Evolutionary conservation across 768 basidiomycete genomes (phyloP).

Genomic region (Pleurotus platypus): DNA sequence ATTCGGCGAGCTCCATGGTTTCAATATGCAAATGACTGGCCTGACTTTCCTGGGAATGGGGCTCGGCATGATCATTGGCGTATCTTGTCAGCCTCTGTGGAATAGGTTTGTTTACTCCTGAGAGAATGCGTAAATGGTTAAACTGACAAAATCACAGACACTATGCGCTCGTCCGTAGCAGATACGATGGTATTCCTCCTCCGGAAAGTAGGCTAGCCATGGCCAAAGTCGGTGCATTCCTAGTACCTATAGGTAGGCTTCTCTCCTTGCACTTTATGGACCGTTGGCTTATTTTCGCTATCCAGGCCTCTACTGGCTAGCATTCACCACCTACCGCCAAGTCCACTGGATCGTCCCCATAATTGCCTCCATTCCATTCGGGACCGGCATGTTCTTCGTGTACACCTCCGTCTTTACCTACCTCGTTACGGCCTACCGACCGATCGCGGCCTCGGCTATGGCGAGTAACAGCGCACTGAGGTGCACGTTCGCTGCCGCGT

Average conservation of each 20-base stretch:
- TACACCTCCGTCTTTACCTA: slow-evolving; percentile 73
- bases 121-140: too few species aligned
- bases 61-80: slow-evolving; percentile 47
- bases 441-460: slow-evolving; percentile 65
- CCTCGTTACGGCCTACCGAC: slow-evolving; percentile 63
- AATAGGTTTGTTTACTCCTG: slow-evolving; percentile 36
- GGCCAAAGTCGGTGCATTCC: slow-evolving; percentile 62
- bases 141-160: slow-evolving; percentile 21
- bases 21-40: slow-evolving; percentile 48
- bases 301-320: slow-evolving; percentile 55
- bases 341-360: slow-evolving; percentile 68
- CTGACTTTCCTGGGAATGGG: slow-evolving; percentile 62
- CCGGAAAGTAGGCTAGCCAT: slow-evolving; percentile 65
- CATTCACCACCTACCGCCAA: slow-evolving; percentile 44
- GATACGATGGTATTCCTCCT: slow-evolving; percentile 45
- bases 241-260: slow-evolving; percentile 40
- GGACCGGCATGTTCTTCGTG: slow-evolving; percentile 58
- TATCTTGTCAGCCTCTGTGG: slow-evolving; percentile 52
- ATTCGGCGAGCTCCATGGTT: slow-evolving; percentile 43
- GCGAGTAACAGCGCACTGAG: slow-evolving; percentile 63
- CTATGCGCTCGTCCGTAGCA: slow-evolving; percentile 30
- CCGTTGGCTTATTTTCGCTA: too few species aligned
- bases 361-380: slow-evolving; percentile 63
- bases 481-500: slow-evolving; percentile 57
- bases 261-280: too few species aligned